Evolutionary conservation across 306 rosid species (phyloP), one percentile per base, ranked within the genome.

Genomic region (Rosa chinensis): DNA sequence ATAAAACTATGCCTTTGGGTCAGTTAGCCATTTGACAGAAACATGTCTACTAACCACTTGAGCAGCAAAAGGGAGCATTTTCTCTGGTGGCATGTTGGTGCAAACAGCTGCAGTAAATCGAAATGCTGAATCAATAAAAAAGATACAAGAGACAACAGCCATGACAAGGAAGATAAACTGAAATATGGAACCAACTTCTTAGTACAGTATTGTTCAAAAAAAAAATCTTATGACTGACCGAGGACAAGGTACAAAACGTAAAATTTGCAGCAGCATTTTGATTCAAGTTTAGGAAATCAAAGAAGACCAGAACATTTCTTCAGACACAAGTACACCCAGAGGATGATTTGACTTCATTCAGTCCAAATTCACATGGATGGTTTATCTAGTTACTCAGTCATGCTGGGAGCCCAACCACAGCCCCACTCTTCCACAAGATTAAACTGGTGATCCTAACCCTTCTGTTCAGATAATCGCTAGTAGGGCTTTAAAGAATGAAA

Each of bases 61-160:
- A 81, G 94, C 88, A 62, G 99, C 93, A 77, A 95, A 89, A 28
- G 98, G 93, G 84, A 95, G 77, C 96, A 95, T 90, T 80, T 81
- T 89, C 92, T 93, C 96, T 4, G 93, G 90, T 56, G 70, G 86
- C 98, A 93, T 95, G 87, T 88, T 76, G 74, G 92, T 79, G 68
- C 97, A 95, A 81, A 91, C 87, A 49, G 98, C 98, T 95, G 82
- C 85, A 89, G 82, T 59, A 25, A 10, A 81, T 82, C 78, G 28
- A 66, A 81, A 0, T 25, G 23, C 23, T 20, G 48, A 25, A 76
- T 76, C 2, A 70, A 64, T 37, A 18, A 37, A 64, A 61, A 47
- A 50, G 49, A 32, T 49, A 66, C 62, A 8, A 39, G 7, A 73
- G 56, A 28, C 12, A 53, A 55, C 10, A 12, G 20, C 23, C 6